Base-by-base conservation (phyloP, 148 eudicot genomes). In the Mesembryanthemum crystallinum region DNA sequence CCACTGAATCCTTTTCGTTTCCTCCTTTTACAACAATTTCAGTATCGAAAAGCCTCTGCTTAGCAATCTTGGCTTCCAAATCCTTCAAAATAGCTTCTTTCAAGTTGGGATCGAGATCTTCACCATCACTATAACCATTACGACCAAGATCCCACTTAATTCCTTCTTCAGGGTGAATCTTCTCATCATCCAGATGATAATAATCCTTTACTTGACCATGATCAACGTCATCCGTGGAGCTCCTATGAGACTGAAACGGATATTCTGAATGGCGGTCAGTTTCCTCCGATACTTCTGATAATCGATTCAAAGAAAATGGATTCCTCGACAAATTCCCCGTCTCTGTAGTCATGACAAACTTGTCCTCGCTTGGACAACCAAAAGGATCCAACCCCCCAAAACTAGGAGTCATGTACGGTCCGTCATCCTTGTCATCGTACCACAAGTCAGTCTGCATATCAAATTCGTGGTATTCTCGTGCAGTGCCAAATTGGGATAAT, bases 401-500 rank as follows among this genome's bases (percentile, higher is more conserved):
- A 76, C 80, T 73, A 70, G 91, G 86, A 73, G 93, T 88, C 88
- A 87, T 78, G 66, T 72, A 73, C 32, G 82, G 88, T 39, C 90
- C 97, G 25, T 91, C 94, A 15, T 92, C 98, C 80, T 89, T 92
- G 69, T 92, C 98, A 77, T 82, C 88, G 68, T 92, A 89, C 98
- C 98, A 86, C 52, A 85, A 77, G 79, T 90, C 94, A 74, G 93
- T 89, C 79, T 91, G 91, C 93, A 95, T 86, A 75, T 95, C 98
- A 71, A 92, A 91, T 28, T 92, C 99, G 55, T 84, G 91, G 86
- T 95, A 95, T 62, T 92, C 98, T 77, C 98, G 83, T 28, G 99
- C 99, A 7, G 99, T 95, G 21, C 97, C 99, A 74, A 95, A 95
- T 78, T 95, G 94, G 74, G 99, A 92, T 85, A 95, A 66, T 79